phyloP scores from a whole-genome alignment of 73 alveolate genomes.

The Paramecium primaurelia region DNA sequence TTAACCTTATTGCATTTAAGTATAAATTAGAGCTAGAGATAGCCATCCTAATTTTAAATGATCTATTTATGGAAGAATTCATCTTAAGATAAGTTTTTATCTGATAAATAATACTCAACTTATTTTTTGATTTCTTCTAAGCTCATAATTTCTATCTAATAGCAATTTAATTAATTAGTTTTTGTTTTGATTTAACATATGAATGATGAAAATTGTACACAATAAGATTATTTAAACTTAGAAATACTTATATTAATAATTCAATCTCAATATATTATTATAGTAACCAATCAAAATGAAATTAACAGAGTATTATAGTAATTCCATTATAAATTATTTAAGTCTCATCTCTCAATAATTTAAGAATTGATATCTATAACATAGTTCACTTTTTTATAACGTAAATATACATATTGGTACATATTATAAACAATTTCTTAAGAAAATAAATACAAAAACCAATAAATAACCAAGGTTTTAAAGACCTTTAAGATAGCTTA shows the following conservation, averaged over 20 bases:
- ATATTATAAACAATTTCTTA: neutral
- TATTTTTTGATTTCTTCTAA: constrained; percentile 38
- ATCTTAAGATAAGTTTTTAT: constrained; percentile 77
- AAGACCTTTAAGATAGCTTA: neutral
- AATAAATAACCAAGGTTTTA: neutral
- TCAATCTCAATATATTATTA: neutral
- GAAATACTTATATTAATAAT: neutral
- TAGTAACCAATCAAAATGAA: neutral
- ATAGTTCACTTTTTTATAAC: neutral
- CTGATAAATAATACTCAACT: constrained; percentile 90
- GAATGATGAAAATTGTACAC: neutral
- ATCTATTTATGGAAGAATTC: constrained; percentile 80
- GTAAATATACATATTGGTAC: neutral
- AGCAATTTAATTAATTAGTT: neutral
- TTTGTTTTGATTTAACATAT: neutral
- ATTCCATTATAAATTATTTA: neutral
- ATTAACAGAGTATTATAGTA: neutral
- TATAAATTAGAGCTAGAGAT: constrained; percentile 72
- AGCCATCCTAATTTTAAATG: constrained; percentile 68
- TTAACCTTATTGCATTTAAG: constrained; percentile 91
- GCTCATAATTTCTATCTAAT: neutral
- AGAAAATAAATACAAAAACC: neutral
- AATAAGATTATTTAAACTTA: neutral
- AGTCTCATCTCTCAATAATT: neutral
- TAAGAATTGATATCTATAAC: neutral